These are phyloP conservation scores for Sinapis alba DNA, from an alignment of 441 rosid genomes.

Conservation along the genomic window DNA sequence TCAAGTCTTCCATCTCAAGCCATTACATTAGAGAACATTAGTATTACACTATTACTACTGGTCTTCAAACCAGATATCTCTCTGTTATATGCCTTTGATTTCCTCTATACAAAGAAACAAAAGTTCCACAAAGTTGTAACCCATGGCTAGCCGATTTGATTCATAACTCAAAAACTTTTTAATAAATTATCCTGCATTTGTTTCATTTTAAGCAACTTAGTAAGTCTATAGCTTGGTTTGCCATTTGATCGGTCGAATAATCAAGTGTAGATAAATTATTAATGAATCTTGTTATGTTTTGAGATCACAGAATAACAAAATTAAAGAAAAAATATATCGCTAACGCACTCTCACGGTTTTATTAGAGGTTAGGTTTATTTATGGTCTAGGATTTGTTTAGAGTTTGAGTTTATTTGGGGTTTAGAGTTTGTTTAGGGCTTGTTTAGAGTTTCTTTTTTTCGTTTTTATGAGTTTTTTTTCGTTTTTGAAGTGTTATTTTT, in stretches of 20 bases:
- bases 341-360: background rate
- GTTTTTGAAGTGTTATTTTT: no score
- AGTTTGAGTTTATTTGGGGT: no score
- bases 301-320: background rate
- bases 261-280: background rate
- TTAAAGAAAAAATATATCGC: background rate
- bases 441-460: no score
- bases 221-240: background rate
- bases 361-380: no score
- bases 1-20: slow-evolving; percentile 57
- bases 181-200: slow-evolving; percentile 6
- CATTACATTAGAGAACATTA: slow-evolving; percentile 30
- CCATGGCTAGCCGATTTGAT: no score
- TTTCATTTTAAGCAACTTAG: background rate
- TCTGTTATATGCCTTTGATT: slow-evolving; percentile 17
- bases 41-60: slow-evolving; percentile 9
- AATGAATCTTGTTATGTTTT: background rate
- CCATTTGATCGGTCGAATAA: background rate
- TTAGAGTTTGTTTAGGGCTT: no score
- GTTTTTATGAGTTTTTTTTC: no score
- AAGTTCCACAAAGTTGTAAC: slow-evolving; percentile 13
- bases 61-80: slow-evolving; percentile 21
- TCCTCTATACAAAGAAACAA: slow-evolving; percentile 28
- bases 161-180: slow-evolving; percentile 14
- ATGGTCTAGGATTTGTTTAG: no score